Percentiles rank a stretch among this genome's conserved stretches.
Evolutionary conservation across 2,329 filamentous ascomycete genomes (phyloP).

Genomic region (Cercospora zeae-maydis): DNA sequence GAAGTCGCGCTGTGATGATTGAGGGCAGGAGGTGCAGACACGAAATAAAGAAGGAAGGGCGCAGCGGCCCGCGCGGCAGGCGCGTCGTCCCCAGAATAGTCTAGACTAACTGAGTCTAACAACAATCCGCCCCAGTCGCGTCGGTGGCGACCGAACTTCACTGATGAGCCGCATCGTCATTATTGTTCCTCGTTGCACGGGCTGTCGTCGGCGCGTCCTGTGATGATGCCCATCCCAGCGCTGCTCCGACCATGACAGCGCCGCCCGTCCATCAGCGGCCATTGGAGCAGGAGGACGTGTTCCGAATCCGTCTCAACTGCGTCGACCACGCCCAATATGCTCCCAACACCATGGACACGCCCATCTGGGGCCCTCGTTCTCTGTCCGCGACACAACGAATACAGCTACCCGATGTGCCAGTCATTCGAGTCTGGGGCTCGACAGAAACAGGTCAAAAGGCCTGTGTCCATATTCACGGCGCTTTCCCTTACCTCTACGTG

Average conservation of each 20-base stretch:
- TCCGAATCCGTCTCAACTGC: constrained; percentile 89
- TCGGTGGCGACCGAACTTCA: not conserved
- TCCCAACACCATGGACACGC: constrained; percentile 76
- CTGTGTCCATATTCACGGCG: constrained; percentile 91
- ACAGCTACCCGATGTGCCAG: constrained; percentile 70
- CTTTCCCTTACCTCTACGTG: constrained; percentile 92
- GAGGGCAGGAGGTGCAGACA: not conserved
- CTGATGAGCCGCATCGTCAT: not conserved
- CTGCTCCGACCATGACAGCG: constrained; percentile 28
- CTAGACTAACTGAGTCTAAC: too few relatives aligned
- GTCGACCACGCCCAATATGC: constrained; percentile 88
- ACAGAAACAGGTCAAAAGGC: constrained; percentile 95
- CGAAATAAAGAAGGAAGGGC: not conserved
- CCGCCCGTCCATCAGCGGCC: constrained; percentile 22
- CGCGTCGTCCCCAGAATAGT: not conserved
- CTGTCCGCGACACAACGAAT: constrained; percentile 57
- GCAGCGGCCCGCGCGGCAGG: not conserved
- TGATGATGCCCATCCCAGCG: not conserved
- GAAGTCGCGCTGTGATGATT: not conserved
- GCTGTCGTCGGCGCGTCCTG: not conserved
- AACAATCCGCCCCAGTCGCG: not conserved
- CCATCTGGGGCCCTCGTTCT: constrained; percentile 53
- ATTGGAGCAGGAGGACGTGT: constrained; percentile 43
- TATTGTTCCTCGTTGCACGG: not conserved
- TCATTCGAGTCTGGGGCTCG: constrained; percentile 86